Base-by-base conservation (phyloP, 495 filamentous ascomycete genomes). In the Thermothielavioides terrestris region DNA sequence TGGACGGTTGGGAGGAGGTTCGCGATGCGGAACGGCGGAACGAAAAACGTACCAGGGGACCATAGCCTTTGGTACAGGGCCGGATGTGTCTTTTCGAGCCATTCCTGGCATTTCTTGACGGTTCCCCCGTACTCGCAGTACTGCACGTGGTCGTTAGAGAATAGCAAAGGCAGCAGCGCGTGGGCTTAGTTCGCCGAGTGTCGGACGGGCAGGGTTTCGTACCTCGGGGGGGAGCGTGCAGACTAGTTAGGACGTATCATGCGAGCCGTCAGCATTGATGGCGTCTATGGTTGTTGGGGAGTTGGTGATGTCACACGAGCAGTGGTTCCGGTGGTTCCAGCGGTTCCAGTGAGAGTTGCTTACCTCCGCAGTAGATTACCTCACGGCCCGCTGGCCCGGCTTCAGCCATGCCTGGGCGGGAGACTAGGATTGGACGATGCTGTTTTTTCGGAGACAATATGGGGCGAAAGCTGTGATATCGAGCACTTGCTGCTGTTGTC, bases 71-170 rank as follows among this genome's bases (percentile, higher is more conserved):
- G 66, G 65, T 95, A 89, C 66, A 95, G 68, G 35, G 77, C 73
- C 1, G 83, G 78, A 50, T 94, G 75, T 35, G 78, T 73, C 38
- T 85, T 81, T 58, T 89, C 76, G 10, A 98, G 77, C 92, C 92
- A 98, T 64, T 95, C 88, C 63, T 90, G 84, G 68, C 92, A 98
- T 73, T 95, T 96, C 70, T 88, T 94, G n/a, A 85, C 81, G n/a
- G 90, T 95, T 44, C 86, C 90, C 59, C 92, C 91, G 67, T 95
- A 97, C 69, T 97, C 94, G 71, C 92, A 98, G 70, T 95, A 98
- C 92, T 98, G 35, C 39, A 27, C 21, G 14, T 31, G 14, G 20
- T 37, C 27, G 49, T 46, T 17, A 49, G 46, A 40, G 17, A n/a
- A n/a, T n/a, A n/a, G n/a, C n/a, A n/a, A n/a, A n/a, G n/a, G n/a